Evolutionary conservation across 345 rosid species (phyloP), one percentile per base, ranked within the genome.

Genomic region (Zanthoxylum bungeanum): DNA sequence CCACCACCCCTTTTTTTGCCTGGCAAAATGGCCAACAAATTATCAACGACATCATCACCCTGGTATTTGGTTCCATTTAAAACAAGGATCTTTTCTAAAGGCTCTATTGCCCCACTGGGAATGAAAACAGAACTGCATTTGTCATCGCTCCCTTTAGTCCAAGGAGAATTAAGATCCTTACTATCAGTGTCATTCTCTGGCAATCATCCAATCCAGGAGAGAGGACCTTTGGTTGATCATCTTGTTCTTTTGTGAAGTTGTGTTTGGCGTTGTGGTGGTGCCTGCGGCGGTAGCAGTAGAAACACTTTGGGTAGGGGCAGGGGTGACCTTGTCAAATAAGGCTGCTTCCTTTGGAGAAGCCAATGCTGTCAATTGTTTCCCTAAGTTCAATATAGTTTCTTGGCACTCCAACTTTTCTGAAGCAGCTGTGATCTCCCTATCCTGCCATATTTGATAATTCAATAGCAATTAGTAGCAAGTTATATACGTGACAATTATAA

Each of bases 331-430:
- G 50, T 89, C 89, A 19, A 89, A 80, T 58, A 86, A 79, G 74
- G 77, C 66, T 59, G 86, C 83, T 72, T 90, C 91, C 46, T 78
- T 84, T 12, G 93, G 83, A 70, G 87, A 44, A 67, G 95, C 85
- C 82, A 94, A 76, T 66, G 90, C 92, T 78, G 85, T 90, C 58
- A 92, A 81, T 80, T 94, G 98, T 79, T 94, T 94, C 65, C 97
- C 97, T 4, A 94, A 75, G 80, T 89, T 87, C 55, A 87, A 74
- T 52, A 94, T 92, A 16, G 97, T 89, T 75, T 90, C 95, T 78
- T 92, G 97, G 80, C 97, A 94, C 79, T 94, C 97, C 71, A 94
- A 78, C 83, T 89, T 94, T 63, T 92, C 92, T 62, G 98, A 88
- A 78, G 98, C 98, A 72, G 92, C 95, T 47, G 92, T 72, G 72